These are phyloP conservation scores for Starmerella cellae DNA, from an alignment of 805 yeast genomes.

Conservation along the genomic window DNA sequence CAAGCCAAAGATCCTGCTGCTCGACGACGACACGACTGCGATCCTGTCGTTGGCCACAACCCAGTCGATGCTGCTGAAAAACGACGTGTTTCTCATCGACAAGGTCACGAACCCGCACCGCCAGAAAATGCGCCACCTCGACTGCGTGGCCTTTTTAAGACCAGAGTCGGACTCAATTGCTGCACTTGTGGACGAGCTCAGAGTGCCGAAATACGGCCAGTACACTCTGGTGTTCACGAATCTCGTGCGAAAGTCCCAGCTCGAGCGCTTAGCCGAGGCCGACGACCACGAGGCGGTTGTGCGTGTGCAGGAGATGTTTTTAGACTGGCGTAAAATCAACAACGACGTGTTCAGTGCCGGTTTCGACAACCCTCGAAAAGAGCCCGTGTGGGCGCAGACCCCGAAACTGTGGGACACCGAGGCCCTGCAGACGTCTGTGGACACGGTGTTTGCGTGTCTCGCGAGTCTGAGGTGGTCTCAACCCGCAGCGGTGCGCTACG, in stretches of 20 bases:
- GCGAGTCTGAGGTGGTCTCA: slow-evolving; percentile 54
- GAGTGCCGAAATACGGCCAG: slow-evolving; percentile 62
- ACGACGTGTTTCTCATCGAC: slow-evolving; percentile 78
- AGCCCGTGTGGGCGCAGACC: slow-evolving; percentile 22
- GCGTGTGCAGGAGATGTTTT: slow-evolving; percentile 69
- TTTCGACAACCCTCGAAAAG: slow-evolving; percentile 18
- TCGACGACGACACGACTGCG: slow-evolving; percentile 69
- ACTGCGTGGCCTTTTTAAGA: slow-evolving; percentile 64
- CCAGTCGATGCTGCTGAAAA: slow-evolving; percentile 67
- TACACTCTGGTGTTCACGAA: slow-evolving; percentile 74
- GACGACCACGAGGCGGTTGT: slow-evolving; percentile 74
- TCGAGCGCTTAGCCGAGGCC: slow-evolving; percentile 79
- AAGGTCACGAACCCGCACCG: slow-evolving; percentile 41
- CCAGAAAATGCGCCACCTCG: slow-evolving; percentile 63
- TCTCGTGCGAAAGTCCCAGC: slow-evolving; percentile 54
- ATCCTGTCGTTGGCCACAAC: slow-evolving; percentile 81
- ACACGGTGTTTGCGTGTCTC: slow-evolving; percentile 42
- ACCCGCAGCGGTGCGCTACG: slow-evolving; percentile 72
- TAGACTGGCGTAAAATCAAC: slow-evolving; percentile 67
- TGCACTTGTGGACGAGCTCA: slow-evolving; percentile 49
- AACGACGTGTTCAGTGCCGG: slow-evolving; percentile 46
- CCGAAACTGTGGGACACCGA: slow-evolving; percentile 33
- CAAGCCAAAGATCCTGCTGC: slow-evolving; percentile 55
- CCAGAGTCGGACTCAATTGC: slow-evolving; percentile 57
- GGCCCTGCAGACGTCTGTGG: slow-evolving; percentile 33